phyloP scores from a whole-genome alignment of 306 rosid species.

The Rosa persica region DNA sequence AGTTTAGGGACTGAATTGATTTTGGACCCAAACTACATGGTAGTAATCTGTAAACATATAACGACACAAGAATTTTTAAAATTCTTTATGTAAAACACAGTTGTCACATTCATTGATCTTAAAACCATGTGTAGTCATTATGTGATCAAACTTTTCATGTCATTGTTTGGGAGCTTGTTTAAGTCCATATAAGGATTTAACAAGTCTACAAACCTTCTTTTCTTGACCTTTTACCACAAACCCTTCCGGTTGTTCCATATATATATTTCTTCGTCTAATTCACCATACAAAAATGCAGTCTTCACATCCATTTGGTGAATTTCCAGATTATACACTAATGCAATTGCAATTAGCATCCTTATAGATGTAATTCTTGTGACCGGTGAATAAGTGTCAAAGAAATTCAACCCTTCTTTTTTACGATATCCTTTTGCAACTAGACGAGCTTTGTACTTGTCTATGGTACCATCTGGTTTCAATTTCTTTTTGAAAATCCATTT shows the following conservation, averaged over 20 bases:
- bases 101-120: background rate
- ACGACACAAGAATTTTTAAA: background rate
- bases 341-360: too few species aligned
- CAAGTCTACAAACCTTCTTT: background rate
- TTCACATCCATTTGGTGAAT: too few species aligned
- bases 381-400: too few species aligned
- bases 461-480: too few species aligned
- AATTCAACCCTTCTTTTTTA: too few species aligned
- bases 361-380: too few species aligned
- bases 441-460: too few species aligned
- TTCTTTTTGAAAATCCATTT: too few species aligned
- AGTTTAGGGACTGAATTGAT: too few species aligned
- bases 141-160: background rate
- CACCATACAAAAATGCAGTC: background rate
- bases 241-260: background rate
- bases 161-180: background rate
- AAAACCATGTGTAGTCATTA: background rate
- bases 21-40: too few species aligned
- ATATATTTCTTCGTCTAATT: background rate
- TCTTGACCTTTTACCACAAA: background rate
- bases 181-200: background rate
- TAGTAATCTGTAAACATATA: background rate
- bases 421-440: too few species aligned
- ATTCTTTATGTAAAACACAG: background rate
- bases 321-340: too few species aligned